Evolutionary conservation across 257 asterid species (phyloP).

Genomic region (Nicotiana paniculata): DNA sequence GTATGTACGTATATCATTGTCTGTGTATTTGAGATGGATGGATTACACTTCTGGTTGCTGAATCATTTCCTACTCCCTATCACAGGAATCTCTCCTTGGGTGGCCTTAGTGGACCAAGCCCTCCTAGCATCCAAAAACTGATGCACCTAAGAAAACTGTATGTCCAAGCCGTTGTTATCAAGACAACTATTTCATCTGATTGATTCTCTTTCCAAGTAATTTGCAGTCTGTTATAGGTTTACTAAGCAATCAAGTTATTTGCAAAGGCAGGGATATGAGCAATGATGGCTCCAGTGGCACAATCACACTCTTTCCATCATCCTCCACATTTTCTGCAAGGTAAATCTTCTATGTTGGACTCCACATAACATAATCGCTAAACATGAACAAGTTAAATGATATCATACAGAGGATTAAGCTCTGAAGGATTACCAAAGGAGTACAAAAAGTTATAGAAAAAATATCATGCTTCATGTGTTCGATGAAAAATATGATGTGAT

Average conservation of each 20-base stretch:
- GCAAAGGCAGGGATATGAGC: constrained; percentile 50
- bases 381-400: not conserved
- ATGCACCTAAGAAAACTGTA: constrained; percentile 56
- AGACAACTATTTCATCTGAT: not conserved
- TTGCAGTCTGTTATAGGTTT: not conserved
- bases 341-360: constrained; percentile 12
- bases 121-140: constrained; percentile 47
- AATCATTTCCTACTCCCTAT: not conserved
- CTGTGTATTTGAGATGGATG: not conserved
- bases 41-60: not conserved
- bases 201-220: not conserved
- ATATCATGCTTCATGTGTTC: not conserved
- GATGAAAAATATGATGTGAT: not conserved
- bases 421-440: not conserved
- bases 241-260: not conserved
- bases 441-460: not conserved
- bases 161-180: constrained; percentile 8
- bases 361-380: not conserved
- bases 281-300: constrained; percentile 40
- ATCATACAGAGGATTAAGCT: not conserved
- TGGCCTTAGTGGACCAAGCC: constrained; percentile 43
- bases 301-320: constrained; percentile 37
- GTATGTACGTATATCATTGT: not conserved
- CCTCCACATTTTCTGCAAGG: constrained; percentile 39
- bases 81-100: constrained; percentile 45